Evolutionary conservation across 1,139 yeast genomes (phyloP).

Genomic region (Candida anutae): DNA sequence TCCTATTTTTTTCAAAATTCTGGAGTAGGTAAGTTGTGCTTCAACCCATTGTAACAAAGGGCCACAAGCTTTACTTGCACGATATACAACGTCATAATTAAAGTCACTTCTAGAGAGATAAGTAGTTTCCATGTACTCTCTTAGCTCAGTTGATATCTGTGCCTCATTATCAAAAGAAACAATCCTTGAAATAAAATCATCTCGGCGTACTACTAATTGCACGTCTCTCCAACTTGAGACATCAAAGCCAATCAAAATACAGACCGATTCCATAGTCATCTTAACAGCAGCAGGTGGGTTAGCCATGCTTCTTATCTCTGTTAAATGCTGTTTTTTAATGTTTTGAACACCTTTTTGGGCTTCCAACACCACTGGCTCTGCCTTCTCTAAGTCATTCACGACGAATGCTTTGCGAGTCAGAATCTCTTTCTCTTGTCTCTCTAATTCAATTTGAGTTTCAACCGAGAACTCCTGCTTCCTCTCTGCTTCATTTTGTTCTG

Average conservation of each 20-base stretch:
- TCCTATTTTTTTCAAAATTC: constrained; percentile 60
- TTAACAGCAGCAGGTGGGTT: constrained; percentile 91
- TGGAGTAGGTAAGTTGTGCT: constrained; percentile 72
- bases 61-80: constrained; percentile 95
- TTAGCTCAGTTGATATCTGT: constrained; percentile 47
- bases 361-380: constrained; percentile 78
- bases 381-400: constrained; percentile 55
- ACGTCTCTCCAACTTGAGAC: constrained; percentile 76
- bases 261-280: constrained; percentile 81
- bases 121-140: constrained; percentile 47
- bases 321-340: constrained; percentile 85
- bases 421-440: constrained; percentile 58
- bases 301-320: constrained; percentile 81
- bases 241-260: constrained; percentile 69
- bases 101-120: constrained; percentile 61
- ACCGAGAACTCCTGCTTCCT: constrained; percentile 81
- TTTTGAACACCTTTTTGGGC: constrained; percentile 86
- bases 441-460: constrained; percentile 64
- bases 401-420: constrained; percentile 49
- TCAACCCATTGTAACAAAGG: constrained; percentile 85
- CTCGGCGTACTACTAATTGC: constrained; percentile 70
- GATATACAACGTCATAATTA: constrained; percentile 64
- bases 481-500: constrained; percentile 89
- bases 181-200: constrained; percentile 81
- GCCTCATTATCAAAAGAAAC: constrained; percentile 63